Base-by-base conservation (phyloP, 2,329 filamentous ascomycete species). In the Ascochyta clinopodiicola region DNA sequence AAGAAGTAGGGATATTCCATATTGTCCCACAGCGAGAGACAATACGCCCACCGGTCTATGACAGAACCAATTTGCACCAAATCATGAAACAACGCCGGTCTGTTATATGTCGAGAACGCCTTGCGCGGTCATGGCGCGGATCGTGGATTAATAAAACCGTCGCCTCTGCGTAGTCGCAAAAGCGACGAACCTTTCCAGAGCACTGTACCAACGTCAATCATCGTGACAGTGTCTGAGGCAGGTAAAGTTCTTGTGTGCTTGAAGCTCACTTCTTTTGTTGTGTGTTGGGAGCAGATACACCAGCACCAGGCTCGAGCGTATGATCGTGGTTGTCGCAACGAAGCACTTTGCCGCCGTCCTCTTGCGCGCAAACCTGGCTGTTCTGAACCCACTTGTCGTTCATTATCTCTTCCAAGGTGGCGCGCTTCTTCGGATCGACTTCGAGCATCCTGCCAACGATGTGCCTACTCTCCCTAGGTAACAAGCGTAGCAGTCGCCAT, bases 361-460 rank as follows among this genome's bases (percentile, higher is more conserved):
- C 82, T 68, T 88, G 94, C 60, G 88, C 84, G 75, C 95, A 99
- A 37, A 96, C 92, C 19, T 89, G 81, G 29, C 91, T 91, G 66
- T 89, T 88, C 43, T 87, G 86, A n/a, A 98, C 87, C 95, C 95
- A 99, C 15, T 89, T 87, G 71, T 99, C 94, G 21, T 88, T 84
- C 46, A 97, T 78, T 17, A 99, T 90, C 69, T 99, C 92, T 22
- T 88, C 83, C 80, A 99, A 89, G 2, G 85, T 91, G 2, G 92
- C 94, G 52, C 95, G 86, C 62, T 89, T 88, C 70, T 86, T 89
- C 0, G 93, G 92, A 67, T 96, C 87, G 45, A 97, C 83, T 69
- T 95, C 92, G 32, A 99, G 84, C 95, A 99, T 99, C 53, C 90
- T 85, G 39, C 91, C 88, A 51, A 99, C 89, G 60, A 99, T 92